Base-by-base conservation (phyloP, 441 rosid species). In the Raphanus hybrid region DNA sequence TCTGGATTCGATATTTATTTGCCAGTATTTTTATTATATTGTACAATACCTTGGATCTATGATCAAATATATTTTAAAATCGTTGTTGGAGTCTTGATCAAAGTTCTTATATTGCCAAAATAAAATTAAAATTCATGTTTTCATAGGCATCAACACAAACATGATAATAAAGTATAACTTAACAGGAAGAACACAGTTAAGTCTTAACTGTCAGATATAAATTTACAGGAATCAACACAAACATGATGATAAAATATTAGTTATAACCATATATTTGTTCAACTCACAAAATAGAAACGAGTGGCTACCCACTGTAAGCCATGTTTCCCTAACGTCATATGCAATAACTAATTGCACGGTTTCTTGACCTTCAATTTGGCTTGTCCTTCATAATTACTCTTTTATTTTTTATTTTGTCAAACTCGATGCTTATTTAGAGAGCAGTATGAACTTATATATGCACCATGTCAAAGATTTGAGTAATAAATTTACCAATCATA, bases 301-400 rank as follows among this genome's bases (percentile, higher is more conserved):
- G 70, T 74, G 67, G 78, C 66, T 26, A 54, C 55, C 35, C 81
- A 68, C 71, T 80, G 86, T 68, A 83, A 84, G 88, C 92, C 92
- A 89, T 88, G 87, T 84, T 89, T 85, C 32, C 60, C 64, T 75
- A 80, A 81, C 90, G 92, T 88, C 90, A 88, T 75, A 48, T 48
- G 54, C 54, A 48, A 48, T 48, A 48, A 48, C 14, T 12, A 48
- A 48, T 48, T 48, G 54, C 54, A 48, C 16, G 54, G 54, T 48
- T 48, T 12, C 16, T 48, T 48, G 54, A 90, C 93, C 87, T 69
- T 85, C 78, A 39, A 69, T 86, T 87, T 87, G 85, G 82, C 83
- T 78, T 77, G 67, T 86, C 80, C 72, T 83, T 81, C 75, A 37
- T 78, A 63, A 70, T 32, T 20, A 15, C 14, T 18, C 26, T 23